Evolutionary conservation across 78 protist species (phyloP), one percentile per base, ranked within the genome.

Genomic region (Polysphondylium violaceum): DNA sequence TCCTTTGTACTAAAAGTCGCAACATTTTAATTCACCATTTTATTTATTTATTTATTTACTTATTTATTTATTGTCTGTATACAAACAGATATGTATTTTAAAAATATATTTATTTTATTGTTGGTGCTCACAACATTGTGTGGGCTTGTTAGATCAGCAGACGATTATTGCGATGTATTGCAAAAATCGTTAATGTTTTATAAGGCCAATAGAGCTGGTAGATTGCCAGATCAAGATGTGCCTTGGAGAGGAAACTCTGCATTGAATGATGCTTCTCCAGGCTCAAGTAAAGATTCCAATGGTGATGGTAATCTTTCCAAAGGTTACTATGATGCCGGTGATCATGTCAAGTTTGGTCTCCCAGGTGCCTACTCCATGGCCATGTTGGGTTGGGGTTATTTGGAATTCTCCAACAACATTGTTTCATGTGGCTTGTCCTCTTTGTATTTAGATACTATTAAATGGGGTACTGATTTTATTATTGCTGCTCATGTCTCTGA

Each of bases 221-320:
- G 89, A 40, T 40, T 79, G 19, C 78, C 75, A 6, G 89, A 79
- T 67, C 64, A 2, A n/a, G 89, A 79, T 55, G 31, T 79, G 2
- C 35, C 89, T 4, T 79, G 89, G 89, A 29, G 89, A 25, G 76
- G 76, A 2, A 51, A 64, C 16, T 64, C 89, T 1, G 89, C 29
- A 4, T 53, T 79, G 38, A 55, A 21, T 0, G 89, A 79, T 27
- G 36, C 89, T 12, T 41, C 63, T 55, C 69, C 88, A 47, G 68
- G 76, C 2, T 51, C 71, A 25, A 8, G 17, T 16, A 25, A 47
- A 21, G 76, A 79, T 67, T n/a, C 67, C 36, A 79, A 79, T 44
- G 89, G 89, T 3, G 89, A 79, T 51, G 89, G 89, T 64, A 76
- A 79, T 55, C 33, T 79, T 3, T 79, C 89, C 19, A 79, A 79